Conservation (phyloP, 2,329 filamentous ascomycete genomes). For the Colletotrichum cordylinicola region DNA sequence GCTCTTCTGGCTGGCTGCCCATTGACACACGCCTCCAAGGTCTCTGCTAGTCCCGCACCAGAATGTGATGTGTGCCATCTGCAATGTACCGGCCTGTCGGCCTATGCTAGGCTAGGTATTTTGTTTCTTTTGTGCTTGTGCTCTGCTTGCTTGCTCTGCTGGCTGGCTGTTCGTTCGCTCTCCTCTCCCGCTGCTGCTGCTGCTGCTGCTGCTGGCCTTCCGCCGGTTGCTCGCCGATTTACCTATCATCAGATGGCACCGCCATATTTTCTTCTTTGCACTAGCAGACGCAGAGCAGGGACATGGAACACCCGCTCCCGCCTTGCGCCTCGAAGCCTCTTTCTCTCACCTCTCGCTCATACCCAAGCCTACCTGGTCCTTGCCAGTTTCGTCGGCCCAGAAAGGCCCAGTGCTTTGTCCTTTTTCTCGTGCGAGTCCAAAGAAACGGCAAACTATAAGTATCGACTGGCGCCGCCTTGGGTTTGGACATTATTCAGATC, state of each 20-base stretch:
- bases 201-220: conserved; percentile 11
- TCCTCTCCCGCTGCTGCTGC: neutral
- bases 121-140: conserved; percentile 11
- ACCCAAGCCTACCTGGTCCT: conserved; percentile 9
- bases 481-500: conserved; percentile 5
- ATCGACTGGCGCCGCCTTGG: conserved; percentile 9
- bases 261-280: conserved; percentile 21
- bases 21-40: conserved; percentile 9
- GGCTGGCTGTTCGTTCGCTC: neutral
- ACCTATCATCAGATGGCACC: conserved; percentile 18
- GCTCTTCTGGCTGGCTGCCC: neutral
- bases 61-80: conserved; percentile 11
- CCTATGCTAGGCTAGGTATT: neutral
- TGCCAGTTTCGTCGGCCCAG: neutral
- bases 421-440: conserved; percentile 7
- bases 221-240: conserved; percentile 15
- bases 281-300: conserved; percentile 15
- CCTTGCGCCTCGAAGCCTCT: neutral
- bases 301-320: conserved; percentile 16
- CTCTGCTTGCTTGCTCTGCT: neutral
- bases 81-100: conserved; percentile 9
- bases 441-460: conserved; percentile 21
- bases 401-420: conserved; percentile 14
- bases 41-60: conserved; percentile 17
- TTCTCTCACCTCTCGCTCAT: conserved; percentile 6